Percentiles rank a stretch among this genome's conserved stretches.
phyloP scores from a whole-genome alignment of 2,329 filamentous ascomycete species.

The Diplodia seriata region DNA sequence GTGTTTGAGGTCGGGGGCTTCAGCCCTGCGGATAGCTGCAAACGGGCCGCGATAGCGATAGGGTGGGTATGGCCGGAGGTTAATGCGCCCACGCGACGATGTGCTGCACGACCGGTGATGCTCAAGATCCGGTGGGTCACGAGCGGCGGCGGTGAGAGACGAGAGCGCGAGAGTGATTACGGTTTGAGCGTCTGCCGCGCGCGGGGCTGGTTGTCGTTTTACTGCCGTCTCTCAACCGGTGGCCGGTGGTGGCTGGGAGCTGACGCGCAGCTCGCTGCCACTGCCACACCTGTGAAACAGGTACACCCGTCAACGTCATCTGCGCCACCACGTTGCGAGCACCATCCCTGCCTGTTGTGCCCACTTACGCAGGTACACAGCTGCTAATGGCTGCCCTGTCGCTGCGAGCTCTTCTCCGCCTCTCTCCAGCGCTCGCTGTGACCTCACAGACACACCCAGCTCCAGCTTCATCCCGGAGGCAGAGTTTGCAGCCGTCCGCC shows the following conservation, averaged over 20 bases:
- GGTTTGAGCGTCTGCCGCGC: not conserved
- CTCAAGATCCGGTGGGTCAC: conserved; percentile 25
- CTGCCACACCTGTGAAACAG: conserved; percentile 7
- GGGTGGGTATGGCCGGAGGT: not conserved
- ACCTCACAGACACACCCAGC: not conserved
- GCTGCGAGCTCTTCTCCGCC: not conserved
- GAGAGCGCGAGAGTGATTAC: not conserved
- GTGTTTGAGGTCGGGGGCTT: conserved; percentile 8
- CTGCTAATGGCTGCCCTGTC: not conserved
- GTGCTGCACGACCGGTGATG: conserved; percentile 16
- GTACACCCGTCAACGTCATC: conserved; percentile 13
- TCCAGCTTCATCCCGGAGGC: not conserved
- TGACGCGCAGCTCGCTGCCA: not conserved
- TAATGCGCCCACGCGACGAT: conserved; percentile 24
- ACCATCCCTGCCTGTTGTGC: conserved; percentile 1
- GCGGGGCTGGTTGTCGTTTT: conserved; percentile 9
- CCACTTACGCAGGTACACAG: conserved; percentile 18
- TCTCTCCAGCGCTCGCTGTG: not conserved
- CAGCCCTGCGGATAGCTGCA: conserved; percentile 13
- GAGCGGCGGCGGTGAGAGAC: conserved; percentile 13
- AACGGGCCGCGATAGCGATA: conserved; percentile 23
- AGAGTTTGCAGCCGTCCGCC: not conserved
- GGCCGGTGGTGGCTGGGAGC: conserved; percentile 20
- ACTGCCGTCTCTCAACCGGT: not conserved
- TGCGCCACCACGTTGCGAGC: conserved; percentile 5